Evolutionary conservation across 2,329 filamentous ascomycete species (phyloP).

Genomic region (Zalaria obscura): DNA sequence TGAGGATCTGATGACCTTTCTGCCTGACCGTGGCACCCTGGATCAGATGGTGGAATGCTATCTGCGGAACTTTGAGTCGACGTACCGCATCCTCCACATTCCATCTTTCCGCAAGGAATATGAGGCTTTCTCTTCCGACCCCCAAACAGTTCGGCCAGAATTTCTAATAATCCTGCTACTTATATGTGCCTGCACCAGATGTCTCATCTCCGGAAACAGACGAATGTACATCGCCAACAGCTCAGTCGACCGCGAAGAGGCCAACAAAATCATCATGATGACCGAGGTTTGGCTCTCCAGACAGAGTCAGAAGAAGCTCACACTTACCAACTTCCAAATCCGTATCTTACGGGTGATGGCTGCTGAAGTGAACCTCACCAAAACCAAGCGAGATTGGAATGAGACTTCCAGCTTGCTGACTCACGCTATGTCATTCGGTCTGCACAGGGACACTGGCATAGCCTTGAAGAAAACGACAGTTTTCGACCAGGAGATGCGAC

Average conservation of each 20-base stretch:
- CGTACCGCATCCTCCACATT: constrained; percentile 38
- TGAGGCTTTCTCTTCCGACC: constrained; percentile 29
- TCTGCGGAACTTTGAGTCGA: constrained; percentile 35
- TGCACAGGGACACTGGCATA: constrained; percentile 34
- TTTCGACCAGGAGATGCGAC: constrained; percentile 39
- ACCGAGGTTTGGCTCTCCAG: constrained; percentile 27
- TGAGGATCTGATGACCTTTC: constrained; percentile 19
- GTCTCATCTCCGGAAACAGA: constrained; percentile 12
- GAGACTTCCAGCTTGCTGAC: constrained; percentile 35
- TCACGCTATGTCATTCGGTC: constrained; percentile 37
- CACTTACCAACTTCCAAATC: constrained; percentile 35
- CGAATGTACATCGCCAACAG: constrained; percentile 29
- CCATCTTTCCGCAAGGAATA: constrained; percentile 40
- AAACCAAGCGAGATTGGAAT: constrained; percentile 40
- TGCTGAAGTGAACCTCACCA: constrained; percentile 35
- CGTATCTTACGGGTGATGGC: constrained; percentile 37
- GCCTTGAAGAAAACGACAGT: constrained; percentile 21
- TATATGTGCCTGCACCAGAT: constrained; percentile 24
- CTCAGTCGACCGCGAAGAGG: constrained; percentile 24
- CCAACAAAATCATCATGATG: constrained; percentile 22
- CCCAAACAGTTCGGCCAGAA: constrained; percentile 10
- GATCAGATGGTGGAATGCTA: constrained; percentile 33
- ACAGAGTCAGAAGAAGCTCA: constrained; percentile 39
- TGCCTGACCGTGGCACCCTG: constrained; percentile 22
- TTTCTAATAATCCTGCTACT: constrained; percentile 27